Conservation (phyloP, 1,284 basidiomycete species). For the Microbotryomycetes sp. region DNA sequence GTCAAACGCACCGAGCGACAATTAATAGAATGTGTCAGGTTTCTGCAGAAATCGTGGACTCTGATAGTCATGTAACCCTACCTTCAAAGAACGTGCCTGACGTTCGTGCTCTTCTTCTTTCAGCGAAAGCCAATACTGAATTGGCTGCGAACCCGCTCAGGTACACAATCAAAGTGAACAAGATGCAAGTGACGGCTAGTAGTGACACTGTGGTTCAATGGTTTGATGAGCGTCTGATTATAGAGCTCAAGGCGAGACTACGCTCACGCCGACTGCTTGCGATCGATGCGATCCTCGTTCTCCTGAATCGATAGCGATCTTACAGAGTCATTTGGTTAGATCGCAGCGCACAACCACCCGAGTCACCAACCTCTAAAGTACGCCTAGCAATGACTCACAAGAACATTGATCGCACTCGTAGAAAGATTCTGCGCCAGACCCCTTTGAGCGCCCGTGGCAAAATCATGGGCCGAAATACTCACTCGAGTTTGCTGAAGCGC, state of each 20-base stretch:
- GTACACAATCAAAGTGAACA: slow-evolving; percentile 17
- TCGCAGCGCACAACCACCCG: no score
- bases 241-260: background rate
- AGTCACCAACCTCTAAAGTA: no score
- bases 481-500: background rate
- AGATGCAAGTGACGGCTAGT: slow-evolving; percentile 5
- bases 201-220: slow-evolving; percentile 20
- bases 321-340: no score
- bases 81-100: slow-evolving; percentile 8
- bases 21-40: background rate
- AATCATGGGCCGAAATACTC: background rate
- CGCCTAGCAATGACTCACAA: background rate
- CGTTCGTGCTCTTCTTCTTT: background rate
- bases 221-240: no score
- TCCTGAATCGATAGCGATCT: slow-evolving; percentile 17
- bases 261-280: slow-evolving; percentile 8
- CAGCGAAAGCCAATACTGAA: slow-evolving; percentile 15
- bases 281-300: slow-evolving; percentile 7
- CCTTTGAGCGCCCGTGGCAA: background rate
- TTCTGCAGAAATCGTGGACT: no score
- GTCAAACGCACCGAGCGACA: background rate
- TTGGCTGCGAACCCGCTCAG: slow-evolving; percentile 28
- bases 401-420: slow-evolving; percentile 15
- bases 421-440: slow-evolving; percentile 7
- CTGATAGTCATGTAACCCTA: no score